These are phyloP conservation scores for Agarophyton chilense DNA, from an alignment of 23 red algal species.

Conservation along the genomic window DNA sequence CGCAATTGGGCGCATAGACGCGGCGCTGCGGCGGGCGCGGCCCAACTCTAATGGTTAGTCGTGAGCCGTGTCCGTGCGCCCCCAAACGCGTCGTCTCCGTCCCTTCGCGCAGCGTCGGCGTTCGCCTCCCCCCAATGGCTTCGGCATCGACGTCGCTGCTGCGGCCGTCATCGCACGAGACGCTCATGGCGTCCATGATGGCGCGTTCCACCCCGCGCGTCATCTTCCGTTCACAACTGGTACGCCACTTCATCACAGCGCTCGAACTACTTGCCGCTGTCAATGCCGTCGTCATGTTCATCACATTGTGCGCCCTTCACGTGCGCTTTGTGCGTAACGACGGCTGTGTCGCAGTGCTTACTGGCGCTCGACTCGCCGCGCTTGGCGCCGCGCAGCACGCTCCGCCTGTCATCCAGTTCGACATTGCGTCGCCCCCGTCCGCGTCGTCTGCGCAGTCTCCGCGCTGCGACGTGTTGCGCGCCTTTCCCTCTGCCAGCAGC, in stretches of 20 bases:
- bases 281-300: constrained; percentile 67
- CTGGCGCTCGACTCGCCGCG: no score
- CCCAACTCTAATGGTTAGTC: no score
- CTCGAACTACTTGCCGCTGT: constrained; percentile 57
- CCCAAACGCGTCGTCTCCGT: no score
- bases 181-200: constrained; percentile 76
- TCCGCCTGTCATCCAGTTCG: constrained; percentile 31
- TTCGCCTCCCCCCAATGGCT: not conserved
- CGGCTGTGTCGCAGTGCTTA: constrained; percentile 61
- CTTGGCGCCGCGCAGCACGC: not conserved
- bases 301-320: constrained; percentile 64
- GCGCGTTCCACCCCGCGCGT: constrained; percentile 42
- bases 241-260: constrained; percentile 26
- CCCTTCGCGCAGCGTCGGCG: no score
- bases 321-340: constrained; percentile 69
- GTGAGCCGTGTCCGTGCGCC: no score
- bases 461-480: no score
- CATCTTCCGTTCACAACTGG: constrained; percentile 35
- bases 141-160: constrained; percentile 7
- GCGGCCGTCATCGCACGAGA: constrained; percentile 31
- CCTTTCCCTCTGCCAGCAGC: no score
- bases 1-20: not conserved
- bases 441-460: no score
- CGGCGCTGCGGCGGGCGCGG: no score
- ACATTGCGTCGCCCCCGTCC: not conserved